Percentiles rank a stretch among this genome's conserved stretches.
Conservation (phyloP, 768 basidiomycete species). For the Vishniacozyma victoriae region DNA sequence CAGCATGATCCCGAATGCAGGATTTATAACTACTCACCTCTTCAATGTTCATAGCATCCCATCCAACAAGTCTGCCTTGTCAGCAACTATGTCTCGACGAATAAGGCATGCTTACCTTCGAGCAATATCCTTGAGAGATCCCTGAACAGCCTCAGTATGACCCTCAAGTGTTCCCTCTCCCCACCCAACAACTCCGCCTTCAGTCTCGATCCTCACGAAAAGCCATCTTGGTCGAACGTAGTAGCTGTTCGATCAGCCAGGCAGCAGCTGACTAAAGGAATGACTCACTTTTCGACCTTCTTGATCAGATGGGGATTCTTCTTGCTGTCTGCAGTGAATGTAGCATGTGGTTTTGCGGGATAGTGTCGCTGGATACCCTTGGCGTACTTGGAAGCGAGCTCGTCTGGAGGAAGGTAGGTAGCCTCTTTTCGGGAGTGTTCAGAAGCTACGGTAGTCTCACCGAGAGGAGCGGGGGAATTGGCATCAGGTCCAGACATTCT, state of each 20-base stretch:
- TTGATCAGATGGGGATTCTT: conserved; percentile 23
- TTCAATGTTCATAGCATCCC: conserved; percentile 59
- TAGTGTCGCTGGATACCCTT: conserved; percentile 29
- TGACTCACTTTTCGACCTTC: conserved; percentile 1
- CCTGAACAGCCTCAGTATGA: conserved; percentile 69
- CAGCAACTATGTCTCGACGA: background rate
- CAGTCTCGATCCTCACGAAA: conserved; percentile 64
- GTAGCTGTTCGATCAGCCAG: conserved; percentile 48
- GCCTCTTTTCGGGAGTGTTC: conserved; percentile 28
- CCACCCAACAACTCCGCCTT: conserved; percentile 63
- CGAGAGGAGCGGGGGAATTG: conserved; percentile 20
- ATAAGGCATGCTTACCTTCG: conserved; percentile 40
- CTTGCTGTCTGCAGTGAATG: background rate
- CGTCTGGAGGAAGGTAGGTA: conserved; percentile 34
- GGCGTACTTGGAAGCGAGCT: conserved; percentile 25
- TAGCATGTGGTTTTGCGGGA: conserved; percentile 11
- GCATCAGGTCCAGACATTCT: conserved; percentile 1
- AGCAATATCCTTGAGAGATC: conserved; percentile 58
- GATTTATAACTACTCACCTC: conserved; percentile 58
- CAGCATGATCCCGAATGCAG: background rate
- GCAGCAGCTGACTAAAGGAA: background rate
- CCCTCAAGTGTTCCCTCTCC: conserved; percentile 68
- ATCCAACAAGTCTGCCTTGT: conserved; percentile 53
- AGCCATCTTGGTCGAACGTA: conserved; percentile 69
- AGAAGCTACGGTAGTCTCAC: conserved; percentile 21